phyloP scores from a whole-genome alignment of 2,329 filamentous ascomycete genomes.

The Penicillium janthinellum region DNA sequence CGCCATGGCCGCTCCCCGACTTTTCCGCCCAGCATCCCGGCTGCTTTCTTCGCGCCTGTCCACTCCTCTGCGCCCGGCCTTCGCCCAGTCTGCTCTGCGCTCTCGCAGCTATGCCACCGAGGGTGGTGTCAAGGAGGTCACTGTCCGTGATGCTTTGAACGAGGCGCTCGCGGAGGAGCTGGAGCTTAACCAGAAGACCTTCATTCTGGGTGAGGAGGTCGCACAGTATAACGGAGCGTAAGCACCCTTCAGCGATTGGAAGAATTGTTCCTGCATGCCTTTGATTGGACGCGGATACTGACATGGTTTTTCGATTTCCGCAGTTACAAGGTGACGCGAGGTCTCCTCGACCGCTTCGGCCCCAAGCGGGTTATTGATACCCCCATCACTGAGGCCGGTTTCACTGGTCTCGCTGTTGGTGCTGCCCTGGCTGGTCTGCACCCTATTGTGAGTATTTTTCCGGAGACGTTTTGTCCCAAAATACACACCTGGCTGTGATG shows the following conservation, averaged over 20 bases:
- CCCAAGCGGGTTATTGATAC: slow-evolving; percentile 97
- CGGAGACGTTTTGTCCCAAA: background rate
- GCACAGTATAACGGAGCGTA: slow-evolving; percentile 98
- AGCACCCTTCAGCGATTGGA: slow-evolving; percentile 34
- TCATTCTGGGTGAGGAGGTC: slow-evolving; percentile 95
- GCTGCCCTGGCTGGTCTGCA: slow-evolving; percentile 92
- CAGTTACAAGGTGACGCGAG: slow-evolving; percentile 98
- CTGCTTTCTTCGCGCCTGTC: slow-evolving; percentile 60
- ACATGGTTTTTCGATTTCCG: slow-evolving; percentile 29
- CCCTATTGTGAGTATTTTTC: slow-evolving; percentile 72
- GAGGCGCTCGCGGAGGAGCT: slow-evolving; percentile 98
- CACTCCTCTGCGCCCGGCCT: slow-evolving; percentile 55
- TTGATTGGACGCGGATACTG: slow-evolving; percentile 31
- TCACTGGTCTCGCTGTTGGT: slow-evolving; percentile 89
- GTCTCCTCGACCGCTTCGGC: slow-evolving; percentile 93
- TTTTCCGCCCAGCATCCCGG: slow-evolving; percentile 66
- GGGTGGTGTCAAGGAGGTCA: slow-evolving; percentile 81
- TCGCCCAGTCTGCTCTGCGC: slow-evolving; percentile 51
- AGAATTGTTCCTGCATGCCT: background rate
- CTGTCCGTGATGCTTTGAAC: slow-evolving; percentile 95
- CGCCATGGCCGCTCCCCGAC: slow-evolving; percentile 61
- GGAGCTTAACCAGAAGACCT: slow-evolving; percentile 91
- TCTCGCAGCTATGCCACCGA: slow-evolving; percentile 59
- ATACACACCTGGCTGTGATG: background rate
- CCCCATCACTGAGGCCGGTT: slow-evolving; percentile 96